Evolutionary conservation across 2,329 filamentous ascomycete species (phyloP), one percentile per base, ranked within the genome.

Genomic region (Basipetospora chlamydospora): DNA sequence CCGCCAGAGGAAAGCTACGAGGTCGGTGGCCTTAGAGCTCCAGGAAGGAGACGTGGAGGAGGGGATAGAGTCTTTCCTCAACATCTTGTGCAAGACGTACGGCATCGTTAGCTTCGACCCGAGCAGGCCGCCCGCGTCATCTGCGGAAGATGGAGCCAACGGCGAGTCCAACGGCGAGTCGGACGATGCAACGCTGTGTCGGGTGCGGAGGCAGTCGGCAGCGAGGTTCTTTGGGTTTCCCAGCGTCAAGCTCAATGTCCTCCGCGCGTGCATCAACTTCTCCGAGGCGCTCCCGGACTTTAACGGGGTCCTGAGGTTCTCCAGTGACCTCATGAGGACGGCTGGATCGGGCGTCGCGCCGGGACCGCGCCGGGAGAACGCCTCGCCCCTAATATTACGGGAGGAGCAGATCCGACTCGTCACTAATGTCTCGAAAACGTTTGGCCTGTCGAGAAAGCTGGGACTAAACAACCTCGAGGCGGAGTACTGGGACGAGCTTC

Each of bases 401-500:
- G 87, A 96, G 39, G 90, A 96, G 50, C 90, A 98, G 57, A 64
- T 81, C 16, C 75, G 81, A 18, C 63, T 96, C n/a, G 68, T 78
- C 32, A 82, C 81, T 30, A 94, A 88, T 46, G 87, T 98, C 41
- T 74, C 78, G 25, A 80, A 88, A 43, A 94, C 87, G 1, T 74
- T 87, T 21, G 73, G 67, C 22, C 73, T 90, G n/a, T 79, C 82
- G 1, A 73, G 72, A 41, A 77, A 81, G 41, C 58, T 95, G 18
- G 86, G 86, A 1, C 60, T 86, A 20, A 61, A 69, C 5, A 60
- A 79, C 39, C 57, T 88, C 28, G 68, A 76, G 36, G 86, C 85
- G 5, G 81, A 90, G 46, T 98, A 95, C 52, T 98, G 90, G 90
- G 90, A 98, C 53, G 85, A 94, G 49, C 96, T 96, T 47, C 64